phyloP scores from a whole-genome alignment of 208 protist species.

The Acanthamoeba triangularis region DNA sequence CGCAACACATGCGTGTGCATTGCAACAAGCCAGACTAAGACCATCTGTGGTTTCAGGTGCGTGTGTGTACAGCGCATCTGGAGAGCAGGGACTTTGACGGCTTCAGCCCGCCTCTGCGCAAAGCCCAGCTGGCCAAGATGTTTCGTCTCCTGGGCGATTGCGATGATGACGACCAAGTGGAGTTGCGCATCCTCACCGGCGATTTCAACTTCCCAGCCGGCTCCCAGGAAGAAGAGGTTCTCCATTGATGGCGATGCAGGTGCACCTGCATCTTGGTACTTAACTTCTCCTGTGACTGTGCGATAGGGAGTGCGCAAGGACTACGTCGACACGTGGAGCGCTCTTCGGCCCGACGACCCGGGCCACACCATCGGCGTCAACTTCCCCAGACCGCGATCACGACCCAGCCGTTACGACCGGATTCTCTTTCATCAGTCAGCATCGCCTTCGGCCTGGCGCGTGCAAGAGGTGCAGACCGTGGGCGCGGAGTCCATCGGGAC shows the following conservation, averaged over 20 bases:
- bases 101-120: conserved; percentile 42
- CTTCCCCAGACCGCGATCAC: background rate
- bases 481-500: background rate
- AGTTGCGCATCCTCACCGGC: background rate
- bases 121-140: conserved; percentile 51
- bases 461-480: background rate
- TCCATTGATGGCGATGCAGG: too few relatives aligned
- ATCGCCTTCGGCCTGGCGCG: background rate
- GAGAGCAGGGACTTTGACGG: conserved; percentile 48
- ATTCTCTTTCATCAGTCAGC: background rate
- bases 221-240: conserved; percentile 30
- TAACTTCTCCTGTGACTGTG: too few relatives aligned
- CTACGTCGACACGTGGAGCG: background rate
- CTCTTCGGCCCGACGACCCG: background rate
- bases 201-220: conserved; percentile 55
- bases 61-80: conserved; percentile 41
- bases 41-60: background rate
- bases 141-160: background rate
- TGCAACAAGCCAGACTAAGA: background rate
- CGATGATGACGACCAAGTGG: background rate
- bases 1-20: background rate
- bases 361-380: conserved; percentile 41
- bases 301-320: background rate
- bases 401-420: background rate
- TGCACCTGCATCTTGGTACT: background rate